Evolutionary conservation across 352 stramenopile species (phyloP).

Genomic region (Pythium grandisporangium): DNA sequence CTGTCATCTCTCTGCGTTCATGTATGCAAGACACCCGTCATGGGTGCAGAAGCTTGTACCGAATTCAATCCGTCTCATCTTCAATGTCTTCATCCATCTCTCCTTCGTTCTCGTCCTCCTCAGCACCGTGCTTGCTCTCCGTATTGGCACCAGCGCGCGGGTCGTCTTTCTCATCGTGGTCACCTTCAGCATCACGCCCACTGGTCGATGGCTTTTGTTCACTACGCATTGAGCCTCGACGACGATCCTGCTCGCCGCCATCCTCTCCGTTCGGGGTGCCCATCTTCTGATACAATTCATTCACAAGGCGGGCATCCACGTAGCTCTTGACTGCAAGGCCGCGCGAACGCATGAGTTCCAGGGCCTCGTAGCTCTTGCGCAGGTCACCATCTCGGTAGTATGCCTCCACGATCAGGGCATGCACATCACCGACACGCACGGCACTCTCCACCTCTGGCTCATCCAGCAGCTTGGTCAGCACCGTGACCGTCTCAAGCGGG

Average conservation of each 20-base stretch:
- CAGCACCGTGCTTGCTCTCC: conserved; percentile 16
- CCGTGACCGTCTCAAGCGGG: conserved; percentile 53
- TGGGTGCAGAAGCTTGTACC: too few relatives aligned
- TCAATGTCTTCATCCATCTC: conserved; percentile 80
- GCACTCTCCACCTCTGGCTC: conserved; percentile 77
- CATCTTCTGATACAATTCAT: conserved; percentile 58
- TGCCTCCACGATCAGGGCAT: conserved; percentile 78
- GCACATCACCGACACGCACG: conserved; percentile 86
- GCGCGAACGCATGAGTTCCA: conserved; percentile 75
- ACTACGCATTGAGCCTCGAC: neutral
- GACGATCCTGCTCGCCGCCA: conserved; percentile 3
- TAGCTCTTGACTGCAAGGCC: conserved; percentile 64
- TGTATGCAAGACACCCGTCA: too few relatives aligned
- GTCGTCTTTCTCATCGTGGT: conserved; percentile 14
- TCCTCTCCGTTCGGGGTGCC: conserved; percentile 6
- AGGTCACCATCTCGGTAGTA: conserved; percentile 62
- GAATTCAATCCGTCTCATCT: conserved; percentile 18
- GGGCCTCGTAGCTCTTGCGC: conserved; percentile 46
- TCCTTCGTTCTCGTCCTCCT: conserved; percentile 47
- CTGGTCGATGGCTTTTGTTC: conserved; percentile 12
- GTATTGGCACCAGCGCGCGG: conserved; percentile 12
- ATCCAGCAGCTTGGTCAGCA: conserved; percentile 78
- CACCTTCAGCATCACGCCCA: conserved; percentile 1
- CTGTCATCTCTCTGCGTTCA: too few relatives aligned
- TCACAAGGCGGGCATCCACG: conserved; percentile 55